A percentile compares a stretch with the other conserved stretches of the same genome.
Conservation (phyloP, 2,329 filamentous ascomycete species). For the Cladosporium cucumerinum region DNA sequence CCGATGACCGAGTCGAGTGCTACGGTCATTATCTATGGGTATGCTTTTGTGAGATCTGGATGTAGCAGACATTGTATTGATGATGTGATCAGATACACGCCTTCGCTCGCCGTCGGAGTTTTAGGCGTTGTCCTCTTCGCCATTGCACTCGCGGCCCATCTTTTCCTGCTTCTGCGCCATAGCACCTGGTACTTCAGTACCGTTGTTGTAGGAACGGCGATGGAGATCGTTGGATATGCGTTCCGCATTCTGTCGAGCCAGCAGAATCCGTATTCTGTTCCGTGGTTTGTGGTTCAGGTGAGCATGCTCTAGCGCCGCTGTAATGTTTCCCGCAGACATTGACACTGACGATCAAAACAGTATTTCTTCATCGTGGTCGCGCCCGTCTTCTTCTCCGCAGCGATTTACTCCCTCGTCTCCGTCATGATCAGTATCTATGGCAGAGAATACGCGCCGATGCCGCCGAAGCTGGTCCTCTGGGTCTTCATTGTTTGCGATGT, state of each 20-base stretch:
- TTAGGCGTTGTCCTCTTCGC: constrained; percentile 46
- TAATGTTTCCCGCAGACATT: neutral
- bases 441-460: constrained; percentile 43
- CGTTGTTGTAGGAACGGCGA: constrained; percentile 43
- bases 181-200: constrained; percentile 49
- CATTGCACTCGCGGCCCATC: constrained; percentile 41
- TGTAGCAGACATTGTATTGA: neutral
- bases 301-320: neutral
- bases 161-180: constrained; percentile 34
- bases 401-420: constrained; percentile 55
- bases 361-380: constrained; percentile 62
- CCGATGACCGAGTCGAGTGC: constrained; percentile 47
- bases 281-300: constrained; percentile 52
- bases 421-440: constrained; percentile 49
- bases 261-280: constrained; percentile 52
- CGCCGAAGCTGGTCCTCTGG: constrained; percentile 49
- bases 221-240: constrained; percentile 52
- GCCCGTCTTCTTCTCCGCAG: constrained; percentile 56
- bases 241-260: constrained; percentile 49
- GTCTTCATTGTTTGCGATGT: constrained; percentile 56
- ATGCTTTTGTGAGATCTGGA: neutral
- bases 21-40: constrained; percentile 49
- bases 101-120: constrained; percentile 44
- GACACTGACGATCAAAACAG: neutral
- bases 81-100: constrained; percentile 42